Percentiles rank a stretch among this genome's conserved stretches.
phyloP scores from a whole-genome alignment of 176 grass and related monocot species.

The Saccharum spontaneum region DNA sequence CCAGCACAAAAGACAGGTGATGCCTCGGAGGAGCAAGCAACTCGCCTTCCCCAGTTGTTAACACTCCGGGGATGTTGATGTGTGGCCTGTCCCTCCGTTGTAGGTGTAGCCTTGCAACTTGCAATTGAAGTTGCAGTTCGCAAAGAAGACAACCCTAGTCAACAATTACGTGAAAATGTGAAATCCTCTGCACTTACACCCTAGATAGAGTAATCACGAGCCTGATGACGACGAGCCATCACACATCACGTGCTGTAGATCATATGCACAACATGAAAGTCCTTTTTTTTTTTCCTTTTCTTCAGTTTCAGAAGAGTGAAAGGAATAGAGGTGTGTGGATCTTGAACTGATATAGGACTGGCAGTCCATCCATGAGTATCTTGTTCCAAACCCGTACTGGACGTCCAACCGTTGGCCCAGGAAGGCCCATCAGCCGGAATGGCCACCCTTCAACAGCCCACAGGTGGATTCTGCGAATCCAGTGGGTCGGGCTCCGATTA shows the following conservation, averaged over 20 bases:
- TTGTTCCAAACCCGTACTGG: neutral
- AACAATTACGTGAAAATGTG: neutral
- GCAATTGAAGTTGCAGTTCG: neutral
- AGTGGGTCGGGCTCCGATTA: neutral
- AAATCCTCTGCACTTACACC: neutral
- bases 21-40: neutral
- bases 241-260: neutral
- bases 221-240: neutral
- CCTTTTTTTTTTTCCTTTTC: no score
- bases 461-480: neutral
- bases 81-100: neutral
- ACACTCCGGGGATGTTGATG: neutral
- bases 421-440: neutral
- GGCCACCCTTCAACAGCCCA: neutral
- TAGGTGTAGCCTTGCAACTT: neutral
- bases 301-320: no score
- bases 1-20: neutral
- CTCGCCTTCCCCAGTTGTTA: conserved; percentile 4
- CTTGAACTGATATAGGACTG: neutral
- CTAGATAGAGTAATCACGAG: neutral
- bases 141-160: neutral
- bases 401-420: neutral
- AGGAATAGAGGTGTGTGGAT: no score
- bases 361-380: neutral
- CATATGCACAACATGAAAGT: neutral